Base-by-base conservation (phyloP, 768 basidiomycete species). In the Leucosporidium creatinivorum region DNA sequence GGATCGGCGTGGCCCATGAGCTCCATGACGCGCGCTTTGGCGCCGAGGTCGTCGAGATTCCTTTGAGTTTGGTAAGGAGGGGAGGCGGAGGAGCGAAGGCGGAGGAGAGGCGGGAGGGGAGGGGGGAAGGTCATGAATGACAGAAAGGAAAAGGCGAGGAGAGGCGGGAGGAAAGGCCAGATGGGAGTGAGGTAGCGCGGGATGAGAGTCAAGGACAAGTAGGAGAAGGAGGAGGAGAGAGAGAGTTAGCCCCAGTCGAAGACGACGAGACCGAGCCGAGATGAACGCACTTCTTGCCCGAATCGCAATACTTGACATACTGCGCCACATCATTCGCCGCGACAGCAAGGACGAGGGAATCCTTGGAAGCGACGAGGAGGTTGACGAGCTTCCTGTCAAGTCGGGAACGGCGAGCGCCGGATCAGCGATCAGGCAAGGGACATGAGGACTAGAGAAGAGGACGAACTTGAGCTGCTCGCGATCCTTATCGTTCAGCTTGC, bases 301-400 rank as follows among this genome's bases (percentile, higher is more conserved):
- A 83, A 66, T 97, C 93, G 69, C 85, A 89, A 77, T 90, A 87
- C 76, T 89, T 93, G 68, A 97, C 88, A 76, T 93, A 98, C 76
- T 93, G 89, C 5, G 93, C 94, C 23, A 98, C 78, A 78, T 99
- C 96, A 76, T 93, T 90, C 4, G 87, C 86, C 1, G 93, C 93
- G 25, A 99, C 93, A 19, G 73, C 91, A 9, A 98, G 85, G 0
- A 91, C 89, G 19, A 84, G 73, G 1, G 90, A 82, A 70, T 97
- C 91, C 3, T 80, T 80, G 4, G 88, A 88, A 8, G 85, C 82
- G 62, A 82, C 83, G 65, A 97, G 79, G 1, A 96, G 79, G 56
- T 82, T 84, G 58, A 96, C 82, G 52, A 98, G 81, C 49, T 81
- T 83, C 80, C 93, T 94, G 72, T 15, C 0, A 28, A 21, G n/a